phyloP scores from a whole-genome alignment of 768 basidiomycete genomes.

The Suillus paluster region DNA sequence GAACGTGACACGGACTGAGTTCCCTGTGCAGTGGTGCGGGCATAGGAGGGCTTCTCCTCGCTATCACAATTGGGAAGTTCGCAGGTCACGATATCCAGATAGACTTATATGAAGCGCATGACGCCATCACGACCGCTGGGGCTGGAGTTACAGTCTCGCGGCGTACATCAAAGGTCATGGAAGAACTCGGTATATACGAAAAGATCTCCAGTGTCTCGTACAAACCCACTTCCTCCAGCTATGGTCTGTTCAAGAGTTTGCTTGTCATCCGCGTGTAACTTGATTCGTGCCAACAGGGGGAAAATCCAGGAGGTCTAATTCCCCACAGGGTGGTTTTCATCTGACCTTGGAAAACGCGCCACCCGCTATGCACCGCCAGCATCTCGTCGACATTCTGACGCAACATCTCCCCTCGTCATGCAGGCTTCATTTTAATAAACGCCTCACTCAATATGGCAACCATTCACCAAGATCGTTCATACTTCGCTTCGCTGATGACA shows the following conservation, averaged over 20 bases:
- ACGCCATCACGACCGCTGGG: constrained; percentile 40
- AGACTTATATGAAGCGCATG: constrained; percentile 47
- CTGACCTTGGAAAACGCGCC: neutral
- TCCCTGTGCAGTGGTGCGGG: constrained; percentile 15
- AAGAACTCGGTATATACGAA: constrained; percentile 41
- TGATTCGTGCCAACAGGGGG: neutral
- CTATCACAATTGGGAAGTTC: constrained; percentile 35
- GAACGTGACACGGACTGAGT: neutral
- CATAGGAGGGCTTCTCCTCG: constrained; percentile 46
- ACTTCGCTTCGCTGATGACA: constrained; percentile 37
- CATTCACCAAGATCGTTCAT: constrained; percentile 11
- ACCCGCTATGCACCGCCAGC: constrained; percentile 26
- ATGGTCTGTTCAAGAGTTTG: neutral
- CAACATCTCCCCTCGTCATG: constrained; percentile 23
- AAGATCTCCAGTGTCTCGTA: constrained; percentile 22
- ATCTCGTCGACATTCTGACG: constrained; percentile 31
- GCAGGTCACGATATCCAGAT: constrained; percentile 34
- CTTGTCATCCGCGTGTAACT: neutral
- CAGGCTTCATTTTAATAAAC: constrained; percentile 32
- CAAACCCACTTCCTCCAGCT: constrained; percentile 13
- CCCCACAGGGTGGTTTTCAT: constrained; percentile 3
- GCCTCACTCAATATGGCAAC: constrained; percentile 31
- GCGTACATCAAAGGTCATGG: constrained; percentile 48
- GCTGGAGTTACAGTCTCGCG: constrained; percentile 51
- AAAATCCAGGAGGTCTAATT: constrained; percentile 8